Evolutionary conservation across 2,329 filamentous ascomycete genomes (phyloP).

Genomic region (Hawksworthiomyces lignivorus): DNA sequence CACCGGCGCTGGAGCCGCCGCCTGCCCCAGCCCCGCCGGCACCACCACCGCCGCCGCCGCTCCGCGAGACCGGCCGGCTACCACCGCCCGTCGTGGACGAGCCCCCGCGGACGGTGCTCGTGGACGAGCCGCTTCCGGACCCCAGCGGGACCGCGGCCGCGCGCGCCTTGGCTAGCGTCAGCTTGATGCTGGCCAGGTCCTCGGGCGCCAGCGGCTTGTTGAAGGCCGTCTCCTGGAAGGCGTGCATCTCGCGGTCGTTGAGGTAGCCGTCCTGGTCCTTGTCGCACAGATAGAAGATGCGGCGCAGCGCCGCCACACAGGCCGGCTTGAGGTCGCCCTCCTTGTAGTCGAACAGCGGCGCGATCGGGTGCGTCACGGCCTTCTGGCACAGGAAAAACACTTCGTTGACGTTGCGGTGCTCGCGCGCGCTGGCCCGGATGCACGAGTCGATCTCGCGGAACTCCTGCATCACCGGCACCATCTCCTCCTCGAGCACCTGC

Average conservation of each 20-base stretch:
- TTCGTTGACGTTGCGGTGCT: constrained; percentile 90
- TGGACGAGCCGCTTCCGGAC: constrained; percentile 46
- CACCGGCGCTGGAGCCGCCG: constrained; percentile 5
- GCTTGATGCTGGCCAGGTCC: constrained; percentile 86
- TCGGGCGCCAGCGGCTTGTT: constrained; percentile 74
- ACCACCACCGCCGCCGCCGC: neutral
- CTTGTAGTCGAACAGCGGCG: constrained; percentile 93
- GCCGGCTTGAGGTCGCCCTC: constrained; percentile 82
- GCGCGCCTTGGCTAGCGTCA: constrained; percentile 65
- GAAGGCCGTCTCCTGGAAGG: constrained; percentile 89
- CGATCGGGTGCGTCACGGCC: constrained; percentile 93
- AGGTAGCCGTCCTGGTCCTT: constrained; percentile 92
- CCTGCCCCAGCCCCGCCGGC: neutral
- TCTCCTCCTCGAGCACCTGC: constrained; percentile 90
- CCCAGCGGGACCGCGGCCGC: constrained; percentile 57
- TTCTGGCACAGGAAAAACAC: constrained; percentile 98
- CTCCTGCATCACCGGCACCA: constrained; percentile 96
- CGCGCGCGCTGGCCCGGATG: constrained; percentile 85
- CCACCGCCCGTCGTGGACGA: constrained; percentile 7
- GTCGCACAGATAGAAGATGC: constrained; percentile 93
- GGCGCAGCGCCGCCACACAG: constrained; percentile 74
- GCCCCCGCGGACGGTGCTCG: neutral
- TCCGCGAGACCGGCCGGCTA: constrained; percentile 4
- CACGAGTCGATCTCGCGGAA: constrained; percentile 99
- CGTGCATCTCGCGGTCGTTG: constrained; percentile 79